A percentile compares a stretch with the other conserved stretches of the same genome.
phyloP scores from a whole-genome alignment of 306 rosid genomes.

The Cucurbita argyrosperma region DNA sequence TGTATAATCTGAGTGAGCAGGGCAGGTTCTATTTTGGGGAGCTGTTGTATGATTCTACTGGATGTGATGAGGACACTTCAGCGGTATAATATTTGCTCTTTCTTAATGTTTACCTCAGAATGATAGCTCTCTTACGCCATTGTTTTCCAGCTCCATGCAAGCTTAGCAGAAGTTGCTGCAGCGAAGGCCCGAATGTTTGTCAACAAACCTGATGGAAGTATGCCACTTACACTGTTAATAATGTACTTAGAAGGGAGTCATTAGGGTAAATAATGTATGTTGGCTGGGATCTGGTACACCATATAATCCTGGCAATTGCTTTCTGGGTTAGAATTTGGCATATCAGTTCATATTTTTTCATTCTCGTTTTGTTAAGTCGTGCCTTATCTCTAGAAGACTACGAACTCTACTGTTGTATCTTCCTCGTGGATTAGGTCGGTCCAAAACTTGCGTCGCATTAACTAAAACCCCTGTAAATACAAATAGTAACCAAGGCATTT shows the following conservation, averaged over 20 bases:
- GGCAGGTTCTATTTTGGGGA: slow-evolving; percentile 98
- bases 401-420: neutral
- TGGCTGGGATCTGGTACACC: neutral
- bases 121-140: slow-evolving; percentile 15
- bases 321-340: neutral
- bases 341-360: neutral
- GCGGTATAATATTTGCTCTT: slow-evolving; percentile 31
- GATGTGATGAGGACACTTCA: slow-evolving; percentile 60
- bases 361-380: neutral
- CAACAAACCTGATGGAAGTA: slow-evolving; percentile 99
- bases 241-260: neutral
- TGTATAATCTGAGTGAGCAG: slow-evolving; percentile 29
- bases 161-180: slow-evolving; percentile 97
- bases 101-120: neutral
- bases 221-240: slow-evolving; percentile 10
- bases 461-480: neutral
- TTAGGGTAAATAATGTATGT: neutral
- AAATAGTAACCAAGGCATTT: neutral
- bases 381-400: neutral
- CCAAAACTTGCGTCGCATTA: neutral
- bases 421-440: neutral
- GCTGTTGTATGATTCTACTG: slow-evolving; percentile 37
- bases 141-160: slow-evolving; percentile 67
- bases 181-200: slow-evolving; percentile 98
- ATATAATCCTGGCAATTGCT: neutral